A percentile compares a stretch with the other conserved stretches of the same genome.
Evolutionary conservation across 2,329 filamentous ascomycete species (phyloP).

Genomic region (Trichoderma gracile): DNA sequence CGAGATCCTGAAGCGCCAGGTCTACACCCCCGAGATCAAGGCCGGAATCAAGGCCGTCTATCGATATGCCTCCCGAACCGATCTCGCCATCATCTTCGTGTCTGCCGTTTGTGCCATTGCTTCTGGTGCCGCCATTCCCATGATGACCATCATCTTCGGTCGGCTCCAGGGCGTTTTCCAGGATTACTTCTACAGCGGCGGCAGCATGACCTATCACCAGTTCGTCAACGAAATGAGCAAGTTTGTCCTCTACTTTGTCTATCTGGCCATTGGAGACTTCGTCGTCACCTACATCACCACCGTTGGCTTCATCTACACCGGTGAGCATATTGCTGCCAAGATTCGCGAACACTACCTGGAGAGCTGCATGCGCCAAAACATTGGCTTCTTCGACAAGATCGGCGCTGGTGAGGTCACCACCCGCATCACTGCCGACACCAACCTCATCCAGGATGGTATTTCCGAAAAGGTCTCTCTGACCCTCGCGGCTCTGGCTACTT

Average conservation of each 20-base stretch:
- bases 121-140: slow-evolving; percentile 71
- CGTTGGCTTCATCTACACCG: slow-evolving; percentile 86
- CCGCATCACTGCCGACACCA: slow-evolving; percentile 90
- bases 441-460: slow-evolving; percentile 90
- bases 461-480: slow-evolving; percentile 86
- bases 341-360: slow-evolving; percentile 81
- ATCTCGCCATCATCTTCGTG: slow-evolving; percentile 63
- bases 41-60: slow-evolving; percentile 66
- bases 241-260: slow-evolving; percentile 80
- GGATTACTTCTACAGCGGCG: slow-evolving; percentile 41
- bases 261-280: slow-evolving; percentile 80
- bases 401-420: slow-evolving; percentile 93
- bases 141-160: slow-evolving; percentile 83
- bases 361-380: slow-evolving; percentile 84
- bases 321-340: slow-evolving; percentile 76
- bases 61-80: slow-evolving; percentile 67
- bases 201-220: slow-evolving; percentile 46
- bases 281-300: slow-evolving; percentile 76
- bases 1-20: slow-evolving; percentile 66
- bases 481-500: slow-evolving; percentile 74
- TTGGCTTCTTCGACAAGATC: slow-evolving; percentile 89
- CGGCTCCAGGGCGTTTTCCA: slow-evolving; percentile 72
- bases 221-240: slow-evolving; percentile 63
- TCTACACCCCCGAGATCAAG: slow-evolving; percentile 64
- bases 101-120: slow-evolving; percentile 66